Conservation (phyloP, 2,329 filamentous ascomycete genomes). For the Sordariomycetes sp. region DNA sequence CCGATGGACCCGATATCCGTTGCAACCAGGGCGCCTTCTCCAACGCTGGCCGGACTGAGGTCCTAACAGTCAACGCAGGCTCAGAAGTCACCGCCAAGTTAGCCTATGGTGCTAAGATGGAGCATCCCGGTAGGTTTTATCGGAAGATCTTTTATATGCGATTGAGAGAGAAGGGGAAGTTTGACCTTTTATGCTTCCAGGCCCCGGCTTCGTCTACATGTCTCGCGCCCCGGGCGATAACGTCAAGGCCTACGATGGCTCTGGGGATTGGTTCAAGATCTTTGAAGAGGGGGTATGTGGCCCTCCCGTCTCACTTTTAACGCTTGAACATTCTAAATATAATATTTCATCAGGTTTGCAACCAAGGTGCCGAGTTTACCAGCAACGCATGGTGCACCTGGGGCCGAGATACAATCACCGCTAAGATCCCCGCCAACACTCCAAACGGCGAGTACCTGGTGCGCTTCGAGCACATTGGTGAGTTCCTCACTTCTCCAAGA, state of each 20-base stretch:
- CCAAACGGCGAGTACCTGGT: slow-evolving; percentile 26
- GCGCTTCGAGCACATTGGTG: slow-evolving; percentile 24
- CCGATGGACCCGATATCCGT: slow-evolving; percentile 13
- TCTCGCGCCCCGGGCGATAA: slow-evolving; percentile 14
- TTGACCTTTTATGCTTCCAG: slow-evolving; percentile 5
- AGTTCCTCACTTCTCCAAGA: no score
- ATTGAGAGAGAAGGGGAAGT: no score
- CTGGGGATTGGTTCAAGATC: slow-evolving; percentile 17
- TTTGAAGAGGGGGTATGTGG: slow-evolving; percentile 11
- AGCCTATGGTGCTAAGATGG: slow-evolving; percentile 9
- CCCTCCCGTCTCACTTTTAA: neutral
- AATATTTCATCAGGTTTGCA: slow-evolving; percentile 9
- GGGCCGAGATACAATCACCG: slow-evolving; percentile 14
- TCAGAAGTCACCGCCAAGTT: slow-evolving; percentile 11
- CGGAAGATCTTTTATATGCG: no score
- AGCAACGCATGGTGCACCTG: slow-evolving; percentile 13
- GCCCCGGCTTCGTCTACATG: slow-evolving; percentile 15
- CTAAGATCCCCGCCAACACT: slow-evolving; percentile 21
- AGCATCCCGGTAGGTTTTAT: slow-evolving; percentile 8
- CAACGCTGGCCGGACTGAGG: slow-evolving; percentile 10
- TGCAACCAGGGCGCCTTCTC: slow-evolving; percentile 19
- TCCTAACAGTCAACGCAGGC: slow-evolving; percentile 14
- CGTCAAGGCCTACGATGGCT: slow-evolving; percentile 16
- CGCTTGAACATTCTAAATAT: neutral
- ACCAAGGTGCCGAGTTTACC: slow-evolving; percentile 10